Evolutionary conservation across 1,284 basidiomycete species (phyloP).

Genomic region (Ceratobasidium sp.): DNA sequence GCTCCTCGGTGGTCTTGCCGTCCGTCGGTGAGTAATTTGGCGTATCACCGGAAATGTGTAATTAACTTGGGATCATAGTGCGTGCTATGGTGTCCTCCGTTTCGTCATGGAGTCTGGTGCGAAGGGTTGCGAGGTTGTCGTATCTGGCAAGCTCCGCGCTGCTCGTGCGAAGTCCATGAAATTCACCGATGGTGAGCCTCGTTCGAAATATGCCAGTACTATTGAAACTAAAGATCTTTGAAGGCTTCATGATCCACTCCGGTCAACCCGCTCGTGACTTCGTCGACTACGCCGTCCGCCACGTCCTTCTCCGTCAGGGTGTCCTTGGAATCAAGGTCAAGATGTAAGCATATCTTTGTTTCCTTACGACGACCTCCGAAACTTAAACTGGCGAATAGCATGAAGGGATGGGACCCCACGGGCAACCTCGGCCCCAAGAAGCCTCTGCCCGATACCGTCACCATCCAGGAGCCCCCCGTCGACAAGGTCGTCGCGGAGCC

Average conservation of each 20-base stretch:
- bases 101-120: conserved; percentile 99
- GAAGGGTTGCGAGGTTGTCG: conserved; percentile 99
- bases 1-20: conserved; percentile 98
- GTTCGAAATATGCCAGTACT: conserved; percentile 98
- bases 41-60: conserved; percentile 13
- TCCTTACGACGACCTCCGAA: not conserved
- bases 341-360: conserved; percentile 76
- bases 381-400: conserved; percentile 67
- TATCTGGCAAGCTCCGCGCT: conserved; percentile 99
- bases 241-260: conserved; percentile 99
- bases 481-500: conserved; percentile 86
- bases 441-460: conserved; percentile 96
- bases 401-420: conserved; percentile 97
- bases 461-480: conserved; percentile 86
- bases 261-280: conserved; percentile 98
- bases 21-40: conserved; percentile 80
- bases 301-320: conserved; percentile 99
- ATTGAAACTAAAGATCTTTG: conserved; percentile 99
- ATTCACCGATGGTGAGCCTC: conserved; percentile 98
- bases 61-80: conserved; percentile 66
- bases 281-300: conserved; percentile 97
- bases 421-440: conserved; percentile 90
- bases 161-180: conserved; percentile 99
- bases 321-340: conserved; percentile 99
- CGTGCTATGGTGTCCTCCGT: conserved; percentile 99